Conservation (phyloP, 2,329 filamentous ascomycete genomes). For the Cytospora paraplurivora region DNA sequence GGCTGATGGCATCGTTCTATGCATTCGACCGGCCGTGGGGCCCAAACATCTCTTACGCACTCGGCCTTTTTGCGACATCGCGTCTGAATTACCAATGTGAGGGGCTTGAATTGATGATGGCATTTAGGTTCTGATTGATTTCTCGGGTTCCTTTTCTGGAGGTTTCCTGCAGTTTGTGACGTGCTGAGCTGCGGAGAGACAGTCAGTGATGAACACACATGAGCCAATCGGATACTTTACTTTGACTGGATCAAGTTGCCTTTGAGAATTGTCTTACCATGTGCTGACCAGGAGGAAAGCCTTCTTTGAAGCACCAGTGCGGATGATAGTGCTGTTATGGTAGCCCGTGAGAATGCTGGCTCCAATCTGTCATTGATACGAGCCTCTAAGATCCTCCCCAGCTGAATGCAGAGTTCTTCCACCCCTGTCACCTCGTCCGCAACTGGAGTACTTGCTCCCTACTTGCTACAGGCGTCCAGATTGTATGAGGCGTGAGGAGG, state of each 20-base stretch:
- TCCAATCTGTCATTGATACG: not conserved
- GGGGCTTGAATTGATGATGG: not conserved
- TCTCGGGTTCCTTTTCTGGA: slow-evolving; percentile 12
- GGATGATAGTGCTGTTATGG: not conserved
- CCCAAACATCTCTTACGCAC: not conserved
- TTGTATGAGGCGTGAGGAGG: not conserved
- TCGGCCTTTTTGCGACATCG: not conserved
- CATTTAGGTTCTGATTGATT: slow-evolving; percentile 12
- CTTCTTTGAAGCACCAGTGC: too few species aligned
- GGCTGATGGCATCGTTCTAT: not conserved
- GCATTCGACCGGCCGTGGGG: not conserved
- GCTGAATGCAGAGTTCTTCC: not conserved
- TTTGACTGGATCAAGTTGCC: not conserved
- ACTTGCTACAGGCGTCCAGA: not conserved
- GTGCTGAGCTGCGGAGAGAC: slow-evolving; percentile 4
- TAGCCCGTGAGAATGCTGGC: not conserved
- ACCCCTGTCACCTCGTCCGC: not conserved
- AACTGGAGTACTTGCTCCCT: not conserved
- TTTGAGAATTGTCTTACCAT: not conserved
- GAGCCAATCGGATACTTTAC: not conserved
- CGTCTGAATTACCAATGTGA: not conserved
- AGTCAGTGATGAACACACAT: not conserved
- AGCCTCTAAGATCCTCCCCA: not conserved
- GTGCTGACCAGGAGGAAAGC: not conserved
- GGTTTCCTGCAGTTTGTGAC: not conserved